Conservation (phyloP, 768 basidiomycete genomes). For the Termitomyces sp. region DNA sequence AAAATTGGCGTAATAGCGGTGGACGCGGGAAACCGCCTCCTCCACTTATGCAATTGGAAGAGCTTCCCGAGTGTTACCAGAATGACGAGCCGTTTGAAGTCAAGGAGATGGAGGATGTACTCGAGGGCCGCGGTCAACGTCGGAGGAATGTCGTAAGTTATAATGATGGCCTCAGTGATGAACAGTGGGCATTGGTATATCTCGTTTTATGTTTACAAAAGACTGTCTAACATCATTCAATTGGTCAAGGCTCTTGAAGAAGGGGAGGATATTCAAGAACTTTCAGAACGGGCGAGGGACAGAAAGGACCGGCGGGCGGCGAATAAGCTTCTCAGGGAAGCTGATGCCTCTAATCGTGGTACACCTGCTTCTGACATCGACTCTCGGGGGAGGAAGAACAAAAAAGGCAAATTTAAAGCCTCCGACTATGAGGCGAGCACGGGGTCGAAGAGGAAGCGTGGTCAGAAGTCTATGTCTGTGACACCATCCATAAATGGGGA, state of each 20-base stretch:
- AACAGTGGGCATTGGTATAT: slow-evolving; percentile 83
- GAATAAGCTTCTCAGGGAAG: slow-evolving; percentile 53
- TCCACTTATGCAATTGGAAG: slow-evolving; percentile 77
- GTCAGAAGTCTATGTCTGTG: slow-evolving; percentile 65
- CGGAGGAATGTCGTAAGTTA: slow-evolving; percentile 83
- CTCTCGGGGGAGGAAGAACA: slow-evolving; percentile 47
- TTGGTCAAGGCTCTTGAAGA: slow-evolving; percentile 62
- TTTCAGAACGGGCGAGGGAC: slow-evolving; percentile 58
- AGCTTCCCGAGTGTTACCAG: slow-evolving; percentile 90
- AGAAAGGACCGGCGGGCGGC: slow-evolving; percentile 58
- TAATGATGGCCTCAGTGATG: slow-evolving; percentile 90
- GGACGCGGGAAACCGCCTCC: slow-evolving; percentile 73
- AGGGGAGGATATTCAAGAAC: slow-evolving; percentile 72
- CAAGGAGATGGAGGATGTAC: slow-evolving; percentile 51
- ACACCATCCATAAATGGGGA: slow-evolving; percentile 76
- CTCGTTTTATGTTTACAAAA: neutral
- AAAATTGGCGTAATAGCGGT: slow-evolving; percentile 66
- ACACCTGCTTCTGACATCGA: slow-evolving; percentile 62
- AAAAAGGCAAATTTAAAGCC: slow-evolving; percentile 58
- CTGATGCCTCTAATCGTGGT: slow-evolving; percentile 54
- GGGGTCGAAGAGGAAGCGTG: slow-evolving; percentile 74
- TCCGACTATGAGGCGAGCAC: slow-evolving; percentile 42
- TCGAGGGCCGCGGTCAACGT: slow-evolving; percentile 83
- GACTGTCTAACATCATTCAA: neutral
- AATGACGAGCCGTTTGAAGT: slow-evolving; percentile 74